Percentiles rank a stretch among this genome's conserved stretches.
Conservation (phyloP, 345 rosid species). For the Salix udensis region DNA sequence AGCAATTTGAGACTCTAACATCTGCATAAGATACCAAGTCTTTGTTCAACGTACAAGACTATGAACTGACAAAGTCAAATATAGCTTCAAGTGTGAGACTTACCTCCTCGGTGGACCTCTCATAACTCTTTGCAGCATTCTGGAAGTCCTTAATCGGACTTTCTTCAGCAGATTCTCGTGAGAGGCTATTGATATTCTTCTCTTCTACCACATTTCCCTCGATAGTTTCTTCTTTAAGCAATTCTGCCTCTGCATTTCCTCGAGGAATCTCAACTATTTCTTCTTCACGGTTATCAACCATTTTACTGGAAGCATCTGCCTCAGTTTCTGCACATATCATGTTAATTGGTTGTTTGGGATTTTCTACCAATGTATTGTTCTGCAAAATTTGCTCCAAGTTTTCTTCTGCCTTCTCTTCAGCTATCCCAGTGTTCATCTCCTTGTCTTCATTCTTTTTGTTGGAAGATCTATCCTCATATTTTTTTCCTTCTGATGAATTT, state of each 20-base stretch:
- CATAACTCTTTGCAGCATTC: not conserved
- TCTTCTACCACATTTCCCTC: not conserved
- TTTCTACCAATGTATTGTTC: not conserved
- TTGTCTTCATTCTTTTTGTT: conserved; percentile 4
- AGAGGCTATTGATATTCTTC: not conserved
- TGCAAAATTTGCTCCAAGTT: not conserved
- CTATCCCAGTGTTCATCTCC: not conserved
- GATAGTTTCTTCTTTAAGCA: too few species aligned
- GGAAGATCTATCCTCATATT: conserved; percentile 10
- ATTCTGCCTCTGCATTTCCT: not conserved
- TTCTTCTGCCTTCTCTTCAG: conserved; percentile 5
- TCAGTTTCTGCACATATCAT: not conserved
- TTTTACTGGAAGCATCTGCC: not conserved
- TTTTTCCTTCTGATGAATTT: conserved; percentile 2
- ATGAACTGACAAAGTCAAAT: too few species aligned
- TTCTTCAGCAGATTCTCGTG: not conserved
- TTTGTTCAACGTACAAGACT: not conserved
- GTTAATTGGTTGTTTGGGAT: not conserved
- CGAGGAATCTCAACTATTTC: not conserved
- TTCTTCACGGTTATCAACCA: not conserved
- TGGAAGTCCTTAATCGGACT: not conserved
- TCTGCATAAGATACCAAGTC: not conserved
- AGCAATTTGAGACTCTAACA: not conserved
- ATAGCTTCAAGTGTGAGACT: not conserved
- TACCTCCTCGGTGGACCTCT: not conserved